A percentile compares a stretch with the other conserved stretches of the same genome.
Evolutionary conservation across 768 basidiomycete species (phyloP).

Genomic region (Pleurotus citrinopileatus): DNA sequence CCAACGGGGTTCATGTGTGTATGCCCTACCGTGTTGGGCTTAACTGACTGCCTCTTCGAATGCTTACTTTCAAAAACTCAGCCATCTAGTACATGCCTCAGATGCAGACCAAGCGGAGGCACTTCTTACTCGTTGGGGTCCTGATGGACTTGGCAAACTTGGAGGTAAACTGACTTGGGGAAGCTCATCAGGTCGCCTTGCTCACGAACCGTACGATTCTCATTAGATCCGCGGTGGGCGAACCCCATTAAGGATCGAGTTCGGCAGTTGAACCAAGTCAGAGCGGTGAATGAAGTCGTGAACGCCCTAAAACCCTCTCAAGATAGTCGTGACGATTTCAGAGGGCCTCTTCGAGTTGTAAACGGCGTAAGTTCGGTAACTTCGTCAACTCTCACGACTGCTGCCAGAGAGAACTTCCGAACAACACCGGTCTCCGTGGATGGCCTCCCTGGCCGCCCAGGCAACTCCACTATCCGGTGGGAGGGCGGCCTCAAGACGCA

Average conservation of each 20-base stretch:
- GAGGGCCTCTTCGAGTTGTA: conserved; percentile 68
- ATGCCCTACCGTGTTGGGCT: conserved; percentile 8
- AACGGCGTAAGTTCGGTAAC: conserved; percentile 72
- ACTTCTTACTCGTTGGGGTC: conserved; percentile 83
- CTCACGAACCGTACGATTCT: conserved; percentile 19
- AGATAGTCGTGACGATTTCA: conserved; percentile 38
- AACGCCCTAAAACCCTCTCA: conserved; percentile 62
- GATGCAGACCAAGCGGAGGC: conserved; percentile 88
- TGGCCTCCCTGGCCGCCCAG: conserved; percentile 52
- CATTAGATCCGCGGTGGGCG: conserved; percentile 83
- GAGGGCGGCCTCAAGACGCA: conserved; percentile 59
- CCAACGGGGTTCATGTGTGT: conserved; percentile 86
- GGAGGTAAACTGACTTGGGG: conserved; percentile 55
- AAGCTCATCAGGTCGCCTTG: conserved; percentile 18
- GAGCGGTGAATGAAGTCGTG: conserved; percentile 75
- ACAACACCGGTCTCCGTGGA: conserved; percentile 42
- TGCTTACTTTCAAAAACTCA: conserved; percentile 29
- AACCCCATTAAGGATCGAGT: conserved; percentile 82
- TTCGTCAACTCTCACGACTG: conserved; percentile 73
- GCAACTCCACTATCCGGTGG: conserved; percentile 61
- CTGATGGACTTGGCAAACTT: conserved; percentile 84
- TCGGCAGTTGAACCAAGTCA: conserved; percentile 62
- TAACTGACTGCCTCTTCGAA: conserved; percentile 10
- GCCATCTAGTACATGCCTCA: conserved; percentile 88
- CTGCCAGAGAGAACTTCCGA: conserved; percentile 66